phyloP scores from a whole-genome alignment of 306 rosid genomes.

The Ormosia emarginata region DNA sequence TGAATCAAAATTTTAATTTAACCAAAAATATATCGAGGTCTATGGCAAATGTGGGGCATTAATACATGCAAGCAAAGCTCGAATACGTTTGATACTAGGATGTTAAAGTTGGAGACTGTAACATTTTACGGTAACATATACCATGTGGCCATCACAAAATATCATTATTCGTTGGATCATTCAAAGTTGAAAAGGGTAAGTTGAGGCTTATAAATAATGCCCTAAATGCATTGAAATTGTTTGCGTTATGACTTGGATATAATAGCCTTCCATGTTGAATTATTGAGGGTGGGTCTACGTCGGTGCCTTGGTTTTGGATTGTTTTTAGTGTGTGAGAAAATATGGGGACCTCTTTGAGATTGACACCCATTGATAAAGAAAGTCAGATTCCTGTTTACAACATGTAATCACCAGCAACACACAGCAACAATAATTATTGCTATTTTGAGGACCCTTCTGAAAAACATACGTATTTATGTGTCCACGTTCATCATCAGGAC shows the following conservation, averaged over 20 bases:
- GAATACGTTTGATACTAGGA: neutral
- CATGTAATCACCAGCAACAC: neutral
- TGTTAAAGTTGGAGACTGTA: too few species aligned
- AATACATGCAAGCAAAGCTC: neutral
- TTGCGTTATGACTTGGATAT: neutral
- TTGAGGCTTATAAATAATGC: neutral
- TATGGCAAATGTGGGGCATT: neutral
- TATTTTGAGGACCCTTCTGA: neutral
- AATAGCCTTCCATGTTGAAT: constrained; percentile 24
- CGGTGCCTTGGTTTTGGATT: constrained; percentile 46
- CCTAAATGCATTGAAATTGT: neutral
- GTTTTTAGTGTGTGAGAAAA: constrained; percentile 10
- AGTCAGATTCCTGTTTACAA: constrained; percentile 31
- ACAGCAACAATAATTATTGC: constrained; percentile 36
- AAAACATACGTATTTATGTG: neutral
- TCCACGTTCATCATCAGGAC: constrained; percentile 23
- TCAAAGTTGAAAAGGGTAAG: neutral
- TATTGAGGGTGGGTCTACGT: constrained; percentile 48
- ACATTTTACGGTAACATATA: neutral
- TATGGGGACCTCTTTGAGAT: constrained; percentile 39
- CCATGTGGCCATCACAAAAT: neutral
- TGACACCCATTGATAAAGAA: constrained; percentile 30
- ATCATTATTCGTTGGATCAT: neutral
- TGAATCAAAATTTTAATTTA: neutral
- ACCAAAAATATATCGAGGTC: neutral